Base-by-base conservation (phyloP, 2,329 filamentous ascomycete genomes). In the Claviceps capensis region DNA sequence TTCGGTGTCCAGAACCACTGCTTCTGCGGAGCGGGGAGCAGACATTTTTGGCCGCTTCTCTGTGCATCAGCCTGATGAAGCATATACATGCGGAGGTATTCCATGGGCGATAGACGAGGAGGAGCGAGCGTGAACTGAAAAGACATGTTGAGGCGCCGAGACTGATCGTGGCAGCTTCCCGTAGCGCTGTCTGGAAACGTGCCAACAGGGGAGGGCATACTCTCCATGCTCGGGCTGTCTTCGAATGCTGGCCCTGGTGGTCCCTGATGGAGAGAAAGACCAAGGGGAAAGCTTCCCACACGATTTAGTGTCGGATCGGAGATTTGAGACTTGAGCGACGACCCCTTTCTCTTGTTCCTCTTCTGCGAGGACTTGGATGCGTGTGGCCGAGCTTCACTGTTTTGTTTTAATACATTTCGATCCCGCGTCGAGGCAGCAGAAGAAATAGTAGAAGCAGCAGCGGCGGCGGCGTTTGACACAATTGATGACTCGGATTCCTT, bases 61-160 rank as follows among this genome's bases (percentile, higher is more conserved):
- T 61, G 58, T 13, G 63, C 59, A 14, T 55, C 52, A 5, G 63
- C 59, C 44, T 66, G 62, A 46, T 68, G 63, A 2, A 71, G 53
- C 37, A 68, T 58, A 47, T 65, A 68, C 5, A 62, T 56, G 7
- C 69, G 63, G 8, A 61, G 52, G 47, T 71, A 71, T 44, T 72
- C 69, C 67, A 71, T 69, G 1, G 67, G 66, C 1, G 68, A 69
- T 4, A 72, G 48, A 0, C 67, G 63, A 0, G 67, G 66, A 19
- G 19, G 46, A 23, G 47, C 50, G 16, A 54, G 13, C 5, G 38
- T 14, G 14, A 50, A 48, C 4, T 26, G 11, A 7, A 47, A 36
- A 14, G 42, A 51, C 8, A 53, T 9, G 17, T 48, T 51, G 8
- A 47, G 11, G 8, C 19, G n/a, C 6, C 14, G 30, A 9, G 30